Evolutionary conservation across 345 rosid genomes (phyloP).

Genomic region (Moricandia moricandioides): DNA sequence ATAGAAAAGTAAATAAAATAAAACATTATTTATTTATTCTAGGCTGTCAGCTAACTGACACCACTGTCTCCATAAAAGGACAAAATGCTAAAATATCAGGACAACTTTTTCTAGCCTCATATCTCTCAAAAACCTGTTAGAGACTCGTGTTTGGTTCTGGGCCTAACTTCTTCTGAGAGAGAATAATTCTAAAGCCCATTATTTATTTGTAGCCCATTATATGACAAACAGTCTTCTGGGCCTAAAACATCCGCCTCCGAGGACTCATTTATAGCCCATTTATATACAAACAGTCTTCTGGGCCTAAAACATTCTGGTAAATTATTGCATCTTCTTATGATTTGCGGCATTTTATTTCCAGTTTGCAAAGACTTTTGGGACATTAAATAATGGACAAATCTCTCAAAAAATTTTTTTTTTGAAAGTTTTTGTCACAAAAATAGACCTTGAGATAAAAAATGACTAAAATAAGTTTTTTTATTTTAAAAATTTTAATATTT

Average conservation of each 20-base stretch:
- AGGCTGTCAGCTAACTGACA: slow-evolving; percentile 33
- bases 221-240: background rate
- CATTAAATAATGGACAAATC: no score
- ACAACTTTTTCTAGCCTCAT: slow-evolving; percentile 7
- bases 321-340: background rate
- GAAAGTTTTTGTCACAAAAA: no score
- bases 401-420: no score
- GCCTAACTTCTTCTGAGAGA: background rate
- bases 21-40: background rate
- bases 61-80: slow-evolving; percentile 23
- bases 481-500: no score
- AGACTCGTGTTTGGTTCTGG: background rate
- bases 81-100: slow-evolving; percentile 27
- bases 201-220: background rate
- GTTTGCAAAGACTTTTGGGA: background rate
- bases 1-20: background rate
- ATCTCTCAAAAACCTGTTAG: background rate
- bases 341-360: background rate
- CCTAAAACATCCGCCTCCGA: background rate
- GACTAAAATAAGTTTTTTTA: no score
- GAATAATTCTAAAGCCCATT: background rate
- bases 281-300: background rate
- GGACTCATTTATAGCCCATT: background rate
- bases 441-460: no score
- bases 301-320: background rate